Conservation (phyloP, 305 asterid species). For the Stenogyne calaminthoides region DNA sequence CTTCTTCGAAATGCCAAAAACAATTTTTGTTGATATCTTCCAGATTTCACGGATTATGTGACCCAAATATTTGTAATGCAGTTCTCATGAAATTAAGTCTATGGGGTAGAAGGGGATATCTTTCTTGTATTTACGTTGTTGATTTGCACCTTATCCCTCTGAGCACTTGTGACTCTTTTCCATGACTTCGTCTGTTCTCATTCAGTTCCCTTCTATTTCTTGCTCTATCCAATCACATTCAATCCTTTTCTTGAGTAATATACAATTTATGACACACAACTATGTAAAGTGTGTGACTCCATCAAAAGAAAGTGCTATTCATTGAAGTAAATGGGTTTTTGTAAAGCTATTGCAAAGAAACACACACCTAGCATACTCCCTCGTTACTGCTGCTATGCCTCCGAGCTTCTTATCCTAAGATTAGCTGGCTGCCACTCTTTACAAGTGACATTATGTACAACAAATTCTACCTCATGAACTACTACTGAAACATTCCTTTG, state of each 20-base stretch:
- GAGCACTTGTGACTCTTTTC: background rate
- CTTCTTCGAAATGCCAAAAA: background rate
- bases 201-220: background rate
- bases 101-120: background rate
- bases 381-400: conserved; percentile 2
- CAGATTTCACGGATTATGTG: background rate
- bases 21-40: background rate
- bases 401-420: background rate
- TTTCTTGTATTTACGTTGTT: background rate
- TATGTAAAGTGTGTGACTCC: background rate
- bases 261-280: background rate
- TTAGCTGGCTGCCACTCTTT: background rate
- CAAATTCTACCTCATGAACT: background rate
- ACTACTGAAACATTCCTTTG: background rate
- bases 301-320: background rate
- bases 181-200: background rate
- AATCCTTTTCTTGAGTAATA: background rate
- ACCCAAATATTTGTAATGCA: background rate
- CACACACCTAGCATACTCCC: background rate
- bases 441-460: background rate
- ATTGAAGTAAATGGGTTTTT: background rate
- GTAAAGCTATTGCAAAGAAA: background rate
- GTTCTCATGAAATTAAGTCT: background rate
- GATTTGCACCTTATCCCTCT: background rate
- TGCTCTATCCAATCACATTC: background rate